phyloP scores from a whole-genome alignment of 768 basidiomycete species.

The Tylopilus intermedius region DNA sequence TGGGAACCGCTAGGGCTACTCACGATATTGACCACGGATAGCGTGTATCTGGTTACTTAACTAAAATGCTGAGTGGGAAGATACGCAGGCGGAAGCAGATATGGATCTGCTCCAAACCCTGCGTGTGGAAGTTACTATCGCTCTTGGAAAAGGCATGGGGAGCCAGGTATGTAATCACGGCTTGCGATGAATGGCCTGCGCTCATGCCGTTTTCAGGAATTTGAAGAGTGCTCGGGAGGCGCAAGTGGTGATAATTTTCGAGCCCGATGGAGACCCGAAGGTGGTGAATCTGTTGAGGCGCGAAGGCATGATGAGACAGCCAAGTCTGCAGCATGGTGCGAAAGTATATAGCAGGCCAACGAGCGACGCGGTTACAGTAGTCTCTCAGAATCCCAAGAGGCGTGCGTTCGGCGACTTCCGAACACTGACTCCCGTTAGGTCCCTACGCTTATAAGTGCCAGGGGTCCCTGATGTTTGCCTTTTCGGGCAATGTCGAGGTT shows the following conservation, averaged over 20 bases:
- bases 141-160: slow-evolving; percentile 73
- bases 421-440: too few species aligned
- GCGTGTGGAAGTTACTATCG: slow-evolving; percentile 50
- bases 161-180: slow-evolving; percentile 51
- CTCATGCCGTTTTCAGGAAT: slow-evolving; percentile 40
- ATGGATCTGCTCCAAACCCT: slow-evolving; percentile 62
- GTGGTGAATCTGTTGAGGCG: slow-evolving; percentile 40
- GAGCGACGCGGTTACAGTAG: too few species aligned
- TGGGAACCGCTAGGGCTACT: slow-evolving; percentile 62
- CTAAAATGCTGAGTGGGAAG: slow-evolving; percentile 60
- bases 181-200: not conserved
- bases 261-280: slow-evolving; percentile 28
- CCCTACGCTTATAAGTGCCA: too few species aligned
- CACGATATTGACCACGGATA: not conserved
- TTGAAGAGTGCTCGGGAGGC: slow-evolving; percentile 76
- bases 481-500: too few species aligned
- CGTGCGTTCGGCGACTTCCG: too few species aligned
- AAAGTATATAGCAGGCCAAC: too few species aligned
- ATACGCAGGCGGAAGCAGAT: slow-evolving; percentile 49
- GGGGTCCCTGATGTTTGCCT: too few species aligned
- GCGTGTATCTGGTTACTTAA: not conserved
- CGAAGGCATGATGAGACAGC: not conserved
- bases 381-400: too few species aligned
- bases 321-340: too few species aligned
- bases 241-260: slow-evolving; percentile 58